phyloP scores from a whole-genome alignment of 2,329 filamentous ascomycete species.

The Arachnomyces sp. region DNA sequence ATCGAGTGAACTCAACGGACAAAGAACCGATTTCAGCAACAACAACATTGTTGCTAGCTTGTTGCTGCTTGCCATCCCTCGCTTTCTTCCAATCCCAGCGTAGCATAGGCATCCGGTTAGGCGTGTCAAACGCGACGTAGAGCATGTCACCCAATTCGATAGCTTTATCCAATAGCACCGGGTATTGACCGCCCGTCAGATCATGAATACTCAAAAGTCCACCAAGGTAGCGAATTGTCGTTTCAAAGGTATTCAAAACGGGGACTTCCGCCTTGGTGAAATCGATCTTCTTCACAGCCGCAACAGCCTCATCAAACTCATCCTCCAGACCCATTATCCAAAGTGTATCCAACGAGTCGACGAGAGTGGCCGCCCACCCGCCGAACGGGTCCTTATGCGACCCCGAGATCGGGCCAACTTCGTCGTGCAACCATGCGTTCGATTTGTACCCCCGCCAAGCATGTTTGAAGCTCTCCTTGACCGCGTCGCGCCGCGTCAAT shows the following conservation, averaged over 20 bases:
- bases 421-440: slow-evolving; percentile 57
- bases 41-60: slow-evolving; percentile 18
- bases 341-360: slow-evolving; percentile 54
- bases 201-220: slow-evolving; percentile 48
- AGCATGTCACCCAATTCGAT: slow-evolving; percentile 48
- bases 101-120: slow-evolving; percentile 19
- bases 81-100: slow-evolving; percentile 18
- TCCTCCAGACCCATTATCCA: slow-evolving; percentile 53
- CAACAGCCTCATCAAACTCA: slow-evolving; percentile 49
- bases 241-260: slow-evolving; percentile 41
- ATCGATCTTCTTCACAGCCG: slow-evolving; percentile 45
- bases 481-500: slow-evolving; percentile 34
- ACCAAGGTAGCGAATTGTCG: slow-evolving; percentile 46
- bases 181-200: slow-evolving; percentile 35
- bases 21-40: slow-evolving; percentile 33
- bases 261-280: slow-evolving; percentile 36
- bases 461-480: slow-evolving; percentile 46
- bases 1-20: slow-evolving; percentile 34
- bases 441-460: slow-evolving; percentile 55
- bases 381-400: slow-evolving; percentile 50
- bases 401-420: slow-evolving; percentile 51
- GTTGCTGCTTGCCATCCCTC: slow-evolving; percentile 16
- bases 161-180: slow-evolving; percentile 43
- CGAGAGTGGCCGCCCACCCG: slow-evolving; percentile 53
- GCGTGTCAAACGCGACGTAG: slow-evolving; percentile 35